A percentile compares a stretch with the other conserved stretches of the same genome.
These are phyloP conservation scores for Scheffersomyces quercinus DNA, from an alignment of 1,139 yeast genomes.

Conservation along the genomic window DNA sequence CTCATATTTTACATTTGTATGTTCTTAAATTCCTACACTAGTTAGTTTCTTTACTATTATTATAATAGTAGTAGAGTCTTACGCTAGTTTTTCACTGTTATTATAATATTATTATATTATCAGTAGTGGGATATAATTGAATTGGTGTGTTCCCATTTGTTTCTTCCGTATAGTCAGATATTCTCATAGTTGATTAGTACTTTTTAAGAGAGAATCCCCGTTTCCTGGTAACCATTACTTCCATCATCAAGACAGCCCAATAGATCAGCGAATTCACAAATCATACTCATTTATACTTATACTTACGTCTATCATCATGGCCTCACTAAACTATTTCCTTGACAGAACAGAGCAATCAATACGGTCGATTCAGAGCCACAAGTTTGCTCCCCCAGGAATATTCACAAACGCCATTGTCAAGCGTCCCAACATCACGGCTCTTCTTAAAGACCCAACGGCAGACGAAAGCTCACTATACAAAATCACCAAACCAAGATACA, in stretches of 20 bases:
- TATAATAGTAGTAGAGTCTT: too few relatives aligned
- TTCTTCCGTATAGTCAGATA: too few relatives aligned
- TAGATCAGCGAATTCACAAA: too few relatives aligned
- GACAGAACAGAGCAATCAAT: conserved; percentile 16
- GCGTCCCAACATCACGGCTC: conserved; percentile 56
- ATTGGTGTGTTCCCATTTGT: too few relatives aligned
- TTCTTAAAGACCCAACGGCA: conserved; percentile 59
- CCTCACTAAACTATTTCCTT: conserved; percentile 12
- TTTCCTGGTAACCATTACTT: neutral
- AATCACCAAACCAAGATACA: conserved; percentile 18
- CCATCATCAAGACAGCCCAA: conserved; percentile 12
- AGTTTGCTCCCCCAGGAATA: conserved; percentile 56
- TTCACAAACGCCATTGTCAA: conserved; percentile 64
- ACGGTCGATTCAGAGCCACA: conserved; percentile 30
- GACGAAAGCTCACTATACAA: conserved; percentile 55
- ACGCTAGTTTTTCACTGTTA: too few relatives aligned
- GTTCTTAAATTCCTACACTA: too few relatives aligned
- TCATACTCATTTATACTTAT: neutral
- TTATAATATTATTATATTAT: too few relatives aligned
- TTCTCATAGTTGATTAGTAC: too few relatives aligned
- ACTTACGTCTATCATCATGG: conserved; percentile 3
- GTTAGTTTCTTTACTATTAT: too few relatives aligned
- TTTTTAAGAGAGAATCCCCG: too few relatives aligned
- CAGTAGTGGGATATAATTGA: too few relatives aligned
- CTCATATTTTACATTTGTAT: too few relatives aligned